A percentile compares a stretch with the other conserved stretches of the same genome.
These are phyloP conservation scores for Phytophthora lateralis DNA, from an alignment of 352 stramenopile species.

Conservation along the genomic window DNA sequence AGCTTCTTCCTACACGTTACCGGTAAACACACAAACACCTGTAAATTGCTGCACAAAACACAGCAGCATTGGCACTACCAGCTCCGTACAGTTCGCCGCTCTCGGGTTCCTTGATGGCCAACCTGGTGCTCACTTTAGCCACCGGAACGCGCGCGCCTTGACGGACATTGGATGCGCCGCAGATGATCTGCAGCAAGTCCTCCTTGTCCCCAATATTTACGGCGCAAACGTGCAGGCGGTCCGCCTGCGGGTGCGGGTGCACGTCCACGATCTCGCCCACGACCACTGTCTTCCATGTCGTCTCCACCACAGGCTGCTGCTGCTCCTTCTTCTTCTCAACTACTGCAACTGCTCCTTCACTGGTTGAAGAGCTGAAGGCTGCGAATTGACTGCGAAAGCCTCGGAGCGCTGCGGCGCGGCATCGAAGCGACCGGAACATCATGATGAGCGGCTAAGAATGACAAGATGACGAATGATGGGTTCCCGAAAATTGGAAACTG, in stretches of 20 bases:
- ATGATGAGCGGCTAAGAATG: constrained; percentile 5
- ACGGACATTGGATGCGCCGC: constrained; percentile 66
- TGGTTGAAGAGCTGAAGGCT: constrained; percentile 22
- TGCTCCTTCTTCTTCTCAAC: constrained; percentile 31
- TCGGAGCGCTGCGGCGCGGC: constrained; percentile 7
- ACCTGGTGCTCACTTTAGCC: constrained; percentile 62
- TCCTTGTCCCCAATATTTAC: constrained; percentile 66
- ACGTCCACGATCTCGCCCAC: constrained; percentile 74
- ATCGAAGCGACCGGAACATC: constrained; percentile 26
- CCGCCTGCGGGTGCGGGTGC: constrained; percentile 60
- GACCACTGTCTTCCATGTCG: constrained; percentile 72
- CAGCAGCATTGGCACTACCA: background rate
- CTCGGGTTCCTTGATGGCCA: constrained; percentile 57
- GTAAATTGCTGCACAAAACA: background rate
- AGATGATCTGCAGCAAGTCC: constrained; percentile 79
- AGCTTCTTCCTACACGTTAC: constrained; percentile 60
- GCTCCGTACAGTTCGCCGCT: constrained; percentile 55
- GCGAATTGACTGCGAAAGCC: constrained; percentile 16
- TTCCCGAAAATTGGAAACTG: background rate
- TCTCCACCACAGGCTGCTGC: constrained; percentile 37
- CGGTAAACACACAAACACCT: constrained; percentile 6
- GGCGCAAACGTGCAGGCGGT: constrained; percentile 70
- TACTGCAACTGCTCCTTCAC: constrained; percentile 9
- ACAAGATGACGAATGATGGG: constrained; percentile 4
- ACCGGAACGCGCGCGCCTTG: constrained; percentile 68